Evolutionary conservation across 768 basidiomycete species (phyloP).

Genomic region (Tricholoma terreum): DNA sequence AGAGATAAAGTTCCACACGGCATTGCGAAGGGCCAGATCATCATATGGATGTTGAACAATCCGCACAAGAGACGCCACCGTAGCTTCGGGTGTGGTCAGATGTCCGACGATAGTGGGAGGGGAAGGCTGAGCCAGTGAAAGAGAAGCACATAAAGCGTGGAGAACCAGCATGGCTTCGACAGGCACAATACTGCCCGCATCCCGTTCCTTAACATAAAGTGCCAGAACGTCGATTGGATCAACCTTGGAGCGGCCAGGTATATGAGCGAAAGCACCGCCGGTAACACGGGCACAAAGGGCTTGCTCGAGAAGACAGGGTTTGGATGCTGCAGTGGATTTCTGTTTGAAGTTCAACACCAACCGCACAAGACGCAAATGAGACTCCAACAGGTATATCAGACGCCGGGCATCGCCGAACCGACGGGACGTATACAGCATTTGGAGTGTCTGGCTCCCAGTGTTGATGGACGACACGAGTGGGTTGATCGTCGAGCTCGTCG

Average conservation of each 20-base stretch:
- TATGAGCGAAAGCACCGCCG: constrained; percentile 43
- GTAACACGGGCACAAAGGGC: constrained; percentile 62
- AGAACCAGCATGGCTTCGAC: constrained; percentile 65
- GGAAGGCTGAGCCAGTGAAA: constrained; percentile 57
- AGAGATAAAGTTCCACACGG: constrained; percentile 82
- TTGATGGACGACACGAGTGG: constrained; percentile 74
- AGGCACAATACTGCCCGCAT: constrained; percentile 58
- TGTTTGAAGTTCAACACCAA: constrained; percentile 66
- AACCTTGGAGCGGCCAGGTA: constrained; percentile 45
- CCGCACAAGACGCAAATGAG: constrained; percentile 59
- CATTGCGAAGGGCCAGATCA: constrained; percentile 64
- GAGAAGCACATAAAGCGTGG: constrained; percentile 62
- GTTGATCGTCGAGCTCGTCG: constrained; percentile 76
- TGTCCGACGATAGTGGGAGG: constrained; percentile 76
- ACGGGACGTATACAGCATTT: constrained; percentile 57
- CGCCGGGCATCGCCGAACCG: constrained; percentile 68
- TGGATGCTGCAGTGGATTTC: constrained; percentile 37
- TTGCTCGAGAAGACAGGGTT: constrained; percentile 72
- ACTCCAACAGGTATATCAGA: constrained; percentile 65
- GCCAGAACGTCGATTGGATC: constrained; percentile 78
- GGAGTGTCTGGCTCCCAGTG: constrained; percentile 55
- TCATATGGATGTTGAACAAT: constrained; percentile 80
- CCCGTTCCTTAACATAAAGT: constrained; percentile 61
- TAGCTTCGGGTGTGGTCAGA: constrained; percentile 72
- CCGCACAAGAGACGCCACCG: constrained; percentile 61